Evolutionary conservation across 179 eudicot genomes (phyloP), one percentile per base, ranked within the genome.

Genomic region (Kewa caespitosa): DNA sequence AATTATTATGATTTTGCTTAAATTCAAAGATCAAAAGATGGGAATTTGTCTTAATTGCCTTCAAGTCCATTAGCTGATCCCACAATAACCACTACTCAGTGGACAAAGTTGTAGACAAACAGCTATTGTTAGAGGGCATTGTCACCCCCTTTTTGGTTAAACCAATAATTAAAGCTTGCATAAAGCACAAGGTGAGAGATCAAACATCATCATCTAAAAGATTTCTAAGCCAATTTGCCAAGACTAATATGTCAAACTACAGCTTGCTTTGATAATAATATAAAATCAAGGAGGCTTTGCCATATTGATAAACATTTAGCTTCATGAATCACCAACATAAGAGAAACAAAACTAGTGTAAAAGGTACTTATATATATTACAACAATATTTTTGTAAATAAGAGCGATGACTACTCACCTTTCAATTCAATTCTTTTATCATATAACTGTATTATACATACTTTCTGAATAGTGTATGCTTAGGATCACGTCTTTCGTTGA

Each of bases 81-180:
- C n/a, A 43, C 67, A 60, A 39, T 18, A 30, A 60, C 34, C 39
- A 20, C 52, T 31, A 55, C 10, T 27, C 17, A 31, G 48, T 31
- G n/a, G n/a, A n/a, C n/a, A n/a, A n/a, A n/a, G n/a, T n/a, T n/a
- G n/a, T n/a, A n/a, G n/a, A n/a, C n/a, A n/a, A n/a, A n/a, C 67
- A 73, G 67, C 76, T 73, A 57, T 28, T 59, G 67, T 28, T 27
- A 55, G 36, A 72, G 66, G 48, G 38, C 8, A 72, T 72, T 14
- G 67, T 38, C 54, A 59, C 18, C 18, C 23, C 39, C 76, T 73
- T 31, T 73, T 73, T 73, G 54, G 55, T 42, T 59, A 28, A 59
- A 73, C 28, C 36, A 73, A 60, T 73, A 18, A 18, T 59, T 38
- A 28, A 60, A 30, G n/a, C 67, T 41, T 65, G 55, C 38, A 50